Evolutionary conservation across 305 asterid species (phyloP).

Genomic region (Rubia balearica): DNA sequence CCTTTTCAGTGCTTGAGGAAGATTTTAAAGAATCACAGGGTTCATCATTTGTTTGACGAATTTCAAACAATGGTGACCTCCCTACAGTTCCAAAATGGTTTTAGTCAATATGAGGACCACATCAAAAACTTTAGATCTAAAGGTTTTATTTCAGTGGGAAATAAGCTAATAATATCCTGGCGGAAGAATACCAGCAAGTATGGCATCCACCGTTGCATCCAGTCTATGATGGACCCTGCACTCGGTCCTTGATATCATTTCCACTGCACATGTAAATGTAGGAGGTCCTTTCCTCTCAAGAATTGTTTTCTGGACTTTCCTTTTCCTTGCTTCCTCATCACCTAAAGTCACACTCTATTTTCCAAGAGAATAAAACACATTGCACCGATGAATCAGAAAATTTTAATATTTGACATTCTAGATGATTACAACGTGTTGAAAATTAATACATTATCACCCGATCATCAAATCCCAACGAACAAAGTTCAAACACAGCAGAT

Average conservation of each 20-base stretch:
- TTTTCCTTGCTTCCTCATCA: conserved; percentile 95
- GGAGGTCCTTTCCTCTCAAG: conserved; percentile 99
- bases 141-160: background rate
- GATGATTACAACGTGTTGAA: background rate
- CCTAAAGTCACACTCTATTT: conserved; percentile 95
- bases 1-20: conserved; percentile 27
- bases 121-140: conserved; percentile 8
- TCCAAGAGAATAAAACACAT: conserved; percentile 14
- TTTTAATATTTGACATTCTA: background rate
- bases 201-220: conserved; percentile 88
- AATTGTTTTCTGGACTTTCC: conserved; percentile 95
- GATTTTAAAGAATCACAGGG: conserved; percentile 29
- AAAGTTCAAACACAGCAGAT: background rate
- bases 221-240: conserved; percentile 85
- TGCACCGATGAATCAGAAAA: background rate
- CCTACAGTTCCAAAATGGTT: conserved; percentile 37
- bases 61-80: conserved; percentile 76
- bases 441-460: background rate
- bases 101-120: conserved; percentile 19
- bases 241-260: conserved; percentile 84
- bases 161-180: background rate
- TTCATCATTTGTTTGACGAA: conserved; percentile 49
- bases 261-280: conserved; percentile 85
- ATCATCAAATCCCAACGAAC: background rate
- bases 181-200: conserved; percentile 58